Base-by-base conservation (phyloP, 768 basidiomycete genomes). In the Pisolithus orientalis region DNA sequence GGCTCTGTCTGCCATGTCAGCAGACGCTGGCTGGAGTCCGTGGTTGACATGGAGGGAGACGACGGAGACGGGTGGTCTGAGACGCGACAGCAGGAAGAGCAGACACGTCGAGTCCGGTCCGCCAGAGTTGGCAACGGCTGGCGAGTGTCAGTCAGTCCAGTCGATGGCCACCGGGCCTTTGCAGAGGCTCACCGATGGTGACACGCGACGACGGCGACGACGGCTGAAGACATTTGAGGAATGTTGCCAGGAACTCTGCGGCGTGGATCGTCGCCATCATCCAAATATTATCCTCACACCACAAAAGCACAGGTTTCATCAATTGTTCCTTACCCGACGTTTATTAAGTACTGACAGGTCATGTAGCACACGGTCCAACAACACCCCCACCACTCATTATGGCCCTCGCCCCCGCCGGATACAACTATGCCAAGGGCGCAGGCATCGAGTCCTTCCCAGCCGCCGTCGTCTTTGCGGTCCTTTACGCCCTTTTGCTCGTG, bases 21-120 rank as follows among this genome's bases (percentile, higher is more conserved):
- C 43, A 4, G 88, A 84, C 2, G 75, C 66, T 8, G 71, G 53
- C 63, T 92, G 90, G 21, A 92, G 70, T n/a, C 69, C 64, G 69
- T 93, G 90, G 58, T 85, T 75, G 48, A 92, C 74, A 53, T 84
- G 80, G 6, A 91, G 37, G 1, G 89, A 87, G 5, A 82, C 52
- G 5, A 83, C 54, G 13, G 60, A 61, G 2, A 51, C 42, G 6
- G 69, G 66, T 54, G 45, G 29, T 47, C 83, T 57, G 27, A 77
- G 65, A 25, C 72, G 71, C 38, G 80, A 62, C 37, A 91, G 69
- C 13, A 92, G 77, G 59, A 82, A 89, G 14, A 91, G 72, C 5
- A 93, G 73, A 63, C 86, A 88, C 0, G 84, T 82, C 3, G 90
- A 93, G 65, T 93, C 90, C 9, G 89, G 80, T 2, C 90, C 90